Evolutionary conservation across 1,284 basidiomycete genomes (phyloP).

Genomic region (Irpex lacteus): DNA sequence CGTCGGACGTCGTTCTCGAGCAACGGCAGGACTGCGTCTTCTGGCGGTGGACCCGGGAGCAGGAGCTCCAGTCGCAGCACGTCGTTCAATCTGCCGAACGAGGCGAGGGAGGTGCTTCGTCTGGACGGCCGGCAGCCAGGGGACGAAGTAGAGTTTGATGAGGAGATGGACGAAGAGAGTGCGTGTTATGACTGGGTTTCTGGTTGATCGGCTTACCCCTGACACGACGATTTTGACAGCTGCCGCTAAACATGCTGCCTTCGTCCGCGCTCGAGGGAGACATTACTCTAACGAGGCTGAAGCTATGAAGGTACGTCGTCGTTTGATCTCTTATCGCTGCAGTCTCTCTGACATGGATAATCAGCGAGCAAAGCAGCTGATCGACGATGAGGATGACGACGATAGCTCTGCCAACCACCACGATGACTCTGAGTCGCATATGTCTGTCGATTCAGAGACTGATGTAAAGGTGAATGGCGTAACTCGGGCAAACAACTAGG

Average conservation of each 20-base stretch:
- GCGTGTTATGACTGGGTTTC: slow-evolving; percentile 26
- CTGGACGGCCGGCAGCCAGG: slow-evolving; percentile 38
- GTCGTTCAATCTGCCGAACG: slow-evolving; percentile 76
- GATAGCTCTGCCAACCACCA: slow-evolving; percentile 24
- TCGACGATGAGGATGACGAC: slow-evolving; percentile 70
- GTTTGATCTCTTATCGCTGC: slow-evolving; percentile 10
- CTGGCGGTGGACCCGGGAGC: slow-evolving; percentile 56
- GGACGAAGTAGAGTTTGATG: slow-evolving; percentile 65
- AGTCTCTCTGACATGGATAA: slow-evolving; percentile 4
- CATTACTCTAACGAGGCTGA: slow-evolving; percentile 93
- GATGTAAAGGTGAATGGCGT: slow-evolving; percentile 27
- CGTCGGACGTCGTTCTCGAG: slow-evolving; percentile 80
- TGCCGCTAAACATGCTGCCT: slow-evolving; percentile 79
- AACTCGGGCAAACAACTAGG: slow-evolving; percentile 13
- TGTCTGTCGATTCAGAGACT: slow-evolving; percentile 27
- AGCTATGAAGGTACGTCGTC: slow-evolving; percentile 75
- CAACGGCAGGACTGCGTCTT: slow-evolving; percentile 43
- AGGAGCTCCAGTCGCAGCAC: slow-evolving; percentile 75
- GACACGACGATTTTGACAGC: slow-evolving; percentile 38
- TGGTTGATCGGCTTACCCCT: neutral
- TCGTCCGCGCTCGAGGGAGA: slow-evolving; percentile 76
- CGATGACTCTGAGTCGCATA: slow-evolving; percentile 24
- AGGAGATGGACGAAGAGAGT: slow-evolving; percentile 89
- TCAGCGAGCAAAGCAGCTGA: slow-evolving; percentile 63
- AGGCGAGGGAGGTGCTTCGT: slow-evolving; percentile 57